Evolutionary conservation across 2,329 filamentous ascomycete species (phyloP).

Genomic region (Pseudofabraea citricarpa): DNA sequence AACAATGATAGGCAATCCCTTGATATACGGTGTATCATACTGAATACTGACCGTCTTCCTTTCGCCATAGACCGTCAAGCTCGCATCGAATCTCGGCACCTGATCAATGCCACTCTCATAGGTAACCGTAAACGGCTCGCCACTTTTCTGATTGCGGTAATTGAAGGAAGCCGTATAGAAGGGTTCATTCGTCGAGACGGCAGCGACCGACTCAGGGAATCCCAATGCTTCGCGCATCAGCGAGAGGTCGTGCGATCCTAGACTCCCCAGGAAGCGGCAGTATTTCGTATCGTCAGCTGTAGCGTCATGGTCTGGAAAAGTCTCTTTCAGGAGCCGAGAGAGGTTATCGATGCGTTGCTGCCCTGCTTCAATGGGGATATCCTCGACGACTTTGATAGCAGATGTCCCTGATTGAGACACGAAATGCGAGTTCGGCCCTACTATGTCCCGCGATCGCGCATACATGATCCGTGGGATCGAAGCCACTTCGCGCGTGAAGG

Average conservation of each 20-base stretch:
- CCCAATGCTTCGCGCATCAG: conserved; percentile 50
- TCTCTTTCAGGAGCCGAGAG: conserved; percentile 26
- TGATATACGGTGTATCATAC: conserved; percentile 55
- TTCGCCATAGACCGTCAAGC: conserved; percentile 46
- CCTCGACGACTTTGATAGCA: conserved; percentile 36
- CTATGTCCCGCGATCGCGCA: conserved; percentile 46
- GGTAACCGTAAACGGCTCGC: conserved; percentile 39
- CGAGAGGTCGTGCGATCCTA: conserved; percentile 50
- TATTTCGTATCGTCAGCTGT: conserved; percentile 26
- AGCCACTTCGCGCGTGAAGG: conserved; percentile 47
- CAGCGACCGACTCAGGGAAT: conserved; percentile 40
- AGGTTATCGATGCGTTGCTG: conserved; percentile 22
- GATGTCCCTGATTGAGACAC: conserved; percentile 44
- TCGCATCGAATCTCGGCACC: conserved; percentile 48
- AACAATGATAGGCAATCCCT: conserved; percentile 40
- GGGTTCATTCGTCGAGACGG: conserved; percentile 36
- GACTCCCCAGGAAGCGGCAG: conserved; percentile 39
- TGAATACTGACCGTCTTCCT: conserved; percentile 49
- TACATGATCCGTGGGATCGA: conserved; percentile 49
- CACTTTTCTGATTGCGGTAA: conserved; percentile 30
- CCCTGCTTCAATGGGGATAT: conserved; percentile 29
- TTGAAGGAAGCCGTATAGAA: conserved; percentile 41
- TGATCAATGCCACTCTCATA: conserved; percentile 53
- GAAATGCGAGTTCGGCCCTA: conserved; percentile 47
- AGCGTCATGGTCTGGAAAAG: conserved; percentile 25